Evolutionary conservation across 495 filamentous ascomycete genomes (phyloP).

Genomic region (Hamigera avellanea): DNA sequence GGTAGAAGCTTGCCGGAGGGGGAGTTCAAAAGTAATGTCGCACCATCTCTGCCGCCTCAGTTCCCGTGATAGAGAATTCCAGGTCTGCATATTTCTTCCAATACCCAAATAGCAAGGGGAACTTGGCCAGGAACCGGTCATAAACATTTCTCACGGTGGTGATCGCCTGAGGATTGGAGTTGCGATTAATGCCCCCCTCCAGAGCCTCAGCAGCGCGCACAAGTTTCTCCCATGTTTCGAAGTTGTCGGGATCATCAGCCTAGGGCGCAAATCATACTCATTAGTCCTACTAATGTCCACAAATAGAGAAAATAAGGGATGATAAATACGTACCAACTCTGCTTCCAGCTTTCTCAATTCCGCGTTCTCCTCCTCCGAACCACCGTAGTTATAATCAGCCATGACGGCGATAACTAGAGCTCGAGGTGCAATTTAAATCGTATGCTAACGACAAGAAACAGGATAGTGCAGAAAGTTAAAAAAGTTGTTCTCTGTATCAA

Average conservation of each 20-base stretch:
- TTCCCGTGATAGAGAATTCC: constrained; percentile 92
- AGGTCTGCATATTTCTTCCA: constrained; percentile 99
- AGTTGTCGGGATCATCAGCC: constrained; percentile 76
- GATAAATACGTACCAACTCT: constrained; percentile 55
- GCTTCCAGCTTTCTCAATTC: constrained; percentile 69
- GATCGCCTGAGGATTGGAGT: constrained; percentile 91
- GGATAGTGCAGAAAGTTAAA: no score
- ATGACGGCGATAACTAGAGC: constrained; percentile 10
- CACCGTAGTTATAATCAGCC: constrained; percentile 57
- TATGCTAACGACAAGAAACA: no score
- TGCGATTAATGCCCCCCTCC: constrained; percentile 89
- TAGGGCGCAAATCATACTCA: constrained; percentile 7
- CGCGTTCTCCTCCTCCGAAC: constrained; percentile 73
- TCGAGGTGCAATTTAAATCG: no score
- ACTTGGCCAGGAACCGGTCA: constrained; percentile 89
- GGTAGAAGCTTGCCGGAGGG: background rate
- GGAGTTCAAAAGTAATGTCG: constrained; percentile 5
- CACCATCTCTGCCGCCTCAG: constrained; percentile 97
- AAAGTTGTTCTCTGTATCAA: no score
- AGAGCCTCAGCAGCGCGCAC: constrained; percentile 70
- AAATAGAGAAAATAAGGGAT: background rate
- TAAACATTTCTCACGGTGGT: constrained; percentile 72
- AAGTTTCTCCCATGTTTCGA: constrained; percentile 91
- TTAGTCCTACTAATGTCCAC: background rate
- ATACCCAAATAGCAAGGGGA: constrained; percentile 92